Evolutionary conservation across 371 early-diverging fungal genomes (phyloP), one percentile per base, ranked within the genome.

Genomic region (Phascolomyces articulosus): DNA sequence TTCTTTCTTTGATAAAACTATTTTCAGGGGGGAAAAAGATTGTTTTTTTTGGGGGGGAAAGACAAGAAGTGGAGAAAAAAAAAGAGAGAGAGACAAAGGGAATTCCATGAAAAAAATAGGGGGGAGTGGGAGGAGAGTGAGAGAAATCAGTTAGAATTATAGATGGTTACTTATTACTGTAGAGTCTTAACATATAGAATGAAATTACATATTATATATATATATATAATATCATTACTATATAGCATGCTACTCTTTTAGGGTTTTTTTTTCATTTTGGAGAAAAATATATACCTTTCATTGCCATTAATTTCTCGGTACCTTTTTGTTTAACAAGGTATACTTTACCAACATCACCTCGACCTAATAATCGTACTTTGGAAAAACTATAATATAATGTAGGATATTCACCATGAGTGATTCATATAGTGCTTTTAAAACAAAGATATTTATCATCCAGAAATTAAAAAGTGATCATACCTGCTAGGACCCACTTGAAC

Each of bases 341-440:
- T 2, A 98, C 98, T 71, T 92, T 95, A 18, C 97, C 98, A 20
- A 98, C 98, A 75, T 96, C 98, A 27, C 98, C 98, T 76, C 94
- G 94, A 53, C 98, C 98, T 28, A 98, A 82, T 67, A 98, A 72
- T 68, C 90, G 83, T 48, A 92, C 74, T 70, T 95, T 96, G 47
- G 74, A 79, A 76, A 96, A 97, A 71, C 91, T 88, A 59, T 82
- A 89, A 34, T 6, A 51, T 23, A 23, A 8, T 23, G 23, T 51
- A n/a, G 7, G 4, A n/a, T 13, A 13, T 8, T 0, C 16, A 24
- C 51, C 21, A 51, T 23, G 20, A 55, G 55, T 55, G n/a, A n/a
- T n/a, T n/a, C n/a, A n/a, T n/a, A n/a, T n/a, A n/a, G n/a, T n/a
- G n/a, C n/a, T n/a, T n/a, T n/a, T n/a, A n/a, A n/a, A n/a, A n/a